Base-by-base conservation (phyloP, 495 filamentous ascomycete genomes). In the Penicillium egyptiacum region DNA sequence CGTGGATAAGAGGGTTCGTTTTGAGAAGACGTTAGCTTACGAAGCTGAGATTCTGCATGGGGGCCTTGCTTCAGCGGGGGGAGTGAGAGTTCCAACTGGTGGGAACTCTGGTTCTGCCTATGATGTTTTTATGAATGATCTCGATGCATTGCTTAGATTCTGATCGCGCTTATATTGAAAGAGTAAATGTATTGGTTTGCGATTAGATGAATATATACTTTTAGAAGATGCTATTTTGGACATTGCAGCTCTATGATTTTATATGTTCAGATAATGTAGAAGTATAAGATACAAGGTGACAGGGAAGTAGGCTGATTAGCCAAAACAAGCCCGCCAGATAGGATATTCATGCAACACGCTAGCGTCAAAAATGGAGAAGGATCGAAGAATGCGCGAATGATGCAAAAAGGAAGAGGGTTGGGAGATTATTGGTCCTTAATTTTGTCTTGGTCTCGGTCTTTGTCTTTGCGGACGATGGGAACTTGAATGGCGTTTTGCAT, bases 401-500 rank as follows among this genome's bases (percentile, higher is more conserved):
- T 25, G 30, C 14, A 54, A 20, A 14, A 41, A 14, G 45, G 22
- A 26, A 25, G 37, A 41, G 20, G 11, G 12, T 26, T 6, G 25
- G 37, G 37, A 44, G 6, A 10, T 49, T 53, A 31, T 30, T 28
- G 17, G 33, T 7, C 25, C 12, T 55, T 8, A 9, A 17, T 22
- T 49, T 19, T 28, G 8, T 40, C 19, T 23, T 26, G 22, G 28
- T 55, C 45, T 50, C 20, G 44, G 45, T 40, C 23, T 46, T 28
- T 16, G 9, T 48, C 12, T 28, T 17, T 19, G 20, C 17, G 55
- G 14, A 16, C 30, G 17, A 63, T 31, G 12, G 65, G 64, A 5
- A 77, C 55, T 3, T 62, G 44, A 37, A 79, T 71, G 35, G 67
- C 66, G 50, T 76, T 68, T 28, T 72, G 57, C 53, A 71, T 55